Conservation (phyloP, 106 monocot genomes). For the Narthecium ossifragum region DNA sequence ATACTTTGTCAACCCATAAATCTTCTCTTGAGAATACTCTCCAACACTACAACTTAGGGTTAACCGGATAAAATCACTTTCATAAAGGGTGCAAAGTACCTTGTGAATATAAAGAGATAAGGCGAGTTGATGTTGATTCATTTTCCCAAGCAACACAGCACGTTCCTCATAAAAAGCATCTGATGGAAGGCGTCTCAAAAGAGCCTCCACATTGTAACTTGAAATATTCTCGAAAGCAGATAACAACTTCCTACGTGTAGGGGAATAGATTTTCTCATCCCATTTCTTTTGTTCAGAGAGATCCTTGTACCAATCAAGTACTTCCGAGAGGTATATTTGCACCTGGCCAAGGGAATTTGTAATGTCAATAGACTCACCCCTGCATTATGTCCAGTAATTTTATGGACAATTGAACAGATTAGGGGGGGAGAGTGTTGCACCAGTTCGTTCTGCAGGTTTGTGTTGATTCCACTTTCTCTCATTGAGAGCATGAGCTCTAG, state of each 20-base stretch:
- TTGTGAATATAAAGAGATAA: conserved; percentile 91
- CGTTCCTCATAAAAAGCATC: conserved; percentile 90
- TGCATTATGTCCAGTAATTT: neutral
- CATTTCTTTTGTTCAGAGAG: conserved; percentile 69
- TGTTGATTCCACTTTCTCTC: conserved; percentile 64
- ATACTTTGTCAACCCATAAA: too few relatives aligned
- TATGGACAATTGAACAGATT: neutral
- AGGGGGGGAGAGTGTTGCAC: conserved; percentile 21
- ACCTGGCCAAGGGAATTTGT: conserved; percentile 43
- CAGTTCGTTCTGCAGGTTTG: conserved; percentile 89
- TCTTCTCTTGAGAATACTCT: too few relatives aligned
- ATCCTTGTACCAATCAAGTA: conserved; percentile 84
- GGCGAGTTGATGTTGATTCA: conserved; percentile 90
- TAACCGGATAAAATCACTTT: too few relatives aligned
- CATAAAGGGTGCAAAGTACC: conserved; percentile 32
- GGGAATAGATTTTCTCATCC: conserved; percentile 68
- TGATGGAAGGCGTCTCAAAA: conserved; percentile 73
- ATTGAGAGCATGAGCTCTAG: conserved; percentile 96
- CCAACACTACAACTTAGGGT: too few relatives aligned
- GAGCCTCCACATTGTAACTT: conserved; percentile 53
- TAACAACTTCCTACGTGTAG: conserved; percentile 80
- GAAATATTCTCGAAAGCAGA: conserved; percentile 71
- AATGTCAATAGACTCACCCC: conserved; percentile 1
- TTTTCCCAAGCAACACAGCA: conserved; percentile 79
- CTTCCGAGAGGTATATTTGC: conserved; percentile 97